Percentiles rank a stretch among this genome's conserved stretches.
These are phyloP conservation scores for Volutella citrinella DNA, from an alignment of 2,329 filamentous ascomycete species.

Conservation along the genomic window DNA sequence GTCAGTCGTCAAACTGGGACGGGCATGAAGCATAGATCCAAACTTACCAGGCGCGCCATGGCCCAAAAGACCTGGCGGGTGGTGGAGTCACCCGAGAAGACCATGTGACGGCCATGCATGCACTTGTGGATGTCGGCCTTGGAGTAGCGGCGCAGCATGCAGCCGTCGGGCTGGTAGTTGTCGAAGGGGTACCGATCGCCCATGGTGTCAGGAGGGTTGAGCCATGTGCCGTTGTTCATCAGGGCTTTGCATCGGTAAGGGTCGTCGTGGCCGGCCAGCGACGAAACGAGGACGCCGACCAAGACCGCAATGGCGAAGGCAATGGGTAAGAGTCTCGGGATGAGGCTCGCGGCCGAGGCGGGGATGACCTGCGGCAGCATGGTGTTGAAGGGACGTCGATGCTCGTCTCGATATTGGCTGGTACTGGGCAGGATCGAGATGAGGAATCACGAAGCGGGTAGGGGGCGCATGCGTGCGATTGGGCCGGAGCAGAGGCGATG, in stretches of 20 bases:
- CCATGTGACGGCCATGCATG: conserved; percentile 47
- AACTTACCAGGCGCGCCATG: conserved; percentile 26
- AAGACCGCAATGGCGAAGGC: conserved; percentile 18
- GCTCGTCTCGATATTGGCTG: too few relatives aligned
- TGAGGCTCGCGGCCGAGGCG: too few relatives aligned
- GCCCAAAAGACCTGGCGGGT: conserved; percentile 61
- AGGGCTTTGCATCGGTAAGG: conserved; percentile 53
- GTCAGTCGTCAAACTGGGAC: too few relatives aligned
- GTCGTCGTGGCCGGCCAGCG: conserved; percentile 30
- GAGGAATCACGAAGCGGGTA: too few relatives aligned
- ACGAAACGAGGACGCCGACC: conserved; percentile 12
- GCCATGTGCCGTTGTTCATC: conserved; percentile 50
- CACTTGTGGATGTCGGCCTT: conserved; percentile 51
- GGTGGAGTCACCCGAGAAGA: conserved; percentile 60
- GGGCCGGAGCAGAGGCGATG: too few relatives aligned
- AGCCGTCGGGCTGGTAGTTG: conserved; percentile 59
- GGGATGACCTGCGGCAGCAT: too few relatives aligned
- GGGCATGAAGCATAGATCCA: background rate
- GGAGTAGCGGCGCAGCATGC: conserved; percentile 56
- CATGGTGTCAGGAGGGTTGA: conserved; percentile 28
- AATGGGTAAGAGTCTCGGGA: conserved; percentile 15
- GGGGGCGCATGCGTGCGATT: too few relatives aligned
- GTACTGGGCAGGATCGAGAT: too few relatives aligned
- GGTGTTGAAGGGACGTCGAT: too few relatives aligned
- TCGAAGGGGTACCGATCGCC: conserved; percentile 32